phyloP scores from a whole-genome alignment of 352 stramenopile species.

The Pythium volutum region DNA sequence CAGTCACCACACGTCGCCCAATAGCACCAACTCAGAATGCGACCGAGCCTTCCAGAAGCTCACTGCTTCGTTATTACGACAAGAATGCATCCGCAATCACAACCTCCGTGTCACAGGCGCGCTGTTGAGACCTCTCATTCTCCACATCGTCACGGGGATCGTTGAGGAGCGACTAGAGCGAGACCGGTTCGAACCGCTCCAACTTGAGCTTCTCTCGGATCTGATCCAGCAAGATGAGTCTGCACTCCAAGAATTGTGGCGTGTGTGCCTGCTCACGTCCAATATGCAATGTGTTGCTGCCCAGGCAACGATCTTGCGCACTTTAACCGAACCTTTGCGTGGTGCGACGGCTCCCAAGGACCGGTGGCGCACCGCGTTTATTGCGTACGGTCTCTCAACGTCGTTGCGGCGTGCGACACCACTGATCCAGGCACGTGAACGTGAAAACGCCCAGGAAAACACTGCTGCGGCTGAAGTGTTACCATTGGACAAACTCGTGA shows the following conservation, averaged over 20 bases:
- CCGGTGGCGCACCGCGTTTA: not conserved
- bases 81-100: no score
- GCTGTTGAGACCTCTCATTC: no score
- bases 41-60: not conserved
- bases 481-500: not conserved
- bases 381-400: not conserved
- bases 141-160: no score
- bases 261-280: slow-evolving; percentile 6
- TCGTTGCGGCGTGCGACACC: slow-evolving; percentile 5
- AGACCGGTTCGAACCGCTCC: not conserved
- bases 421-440: no score
- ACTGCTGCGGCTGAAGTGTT: not conserved
- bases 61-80: not conserved
- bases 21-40: slow-evolving; percentile 22
- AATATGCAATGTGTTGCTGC: not conserved
- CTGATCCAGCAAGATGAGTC: slow-evolving; percentile 7
- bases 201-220: slow-evolving; percentile 5
- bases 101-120: no score
- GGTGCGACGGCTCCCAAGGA: not conserved
- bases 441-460: no score
- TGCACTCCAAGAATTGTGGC: slow-evolving; percentile 13
- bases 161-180: no score
- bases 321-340: slow-evolving; percentile 8
- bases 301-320: not conserved
- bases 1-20: slow-evolving; percentile 15